These are phyloP conservation scores for Pseudoscleropodium purum DNA, from an alignment of 225 moss, liverwort and hornwort genomes.

Conservation along the genomic window DNA sequence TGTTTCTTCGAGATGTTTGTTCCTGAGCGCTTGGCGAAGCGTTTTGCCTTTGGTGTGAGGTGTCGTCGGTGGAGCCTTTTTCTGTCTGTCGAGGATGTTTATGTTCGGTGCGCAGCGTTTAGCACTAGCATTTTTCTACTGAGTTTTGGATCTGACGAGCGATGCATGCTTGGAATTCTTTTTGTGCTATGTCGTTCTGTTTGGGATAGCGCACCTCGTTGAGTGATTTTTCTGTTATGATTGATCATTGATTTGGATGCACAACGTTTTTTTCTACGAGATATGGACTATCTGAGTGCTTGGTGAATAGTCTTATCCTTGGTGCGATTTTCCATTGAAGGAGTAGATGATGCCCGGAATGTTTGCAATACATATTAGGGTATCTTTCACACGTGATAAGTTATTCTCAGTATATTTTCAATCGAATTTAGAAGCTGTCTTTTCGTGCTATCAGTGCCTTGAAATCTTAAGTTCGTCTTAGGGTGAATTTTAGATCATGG, in stretches of 20 bases:
- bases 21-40: neutral
- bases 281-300: neutral
- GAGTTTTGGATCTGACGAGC: neutral
- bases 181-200: neutral
- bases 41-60: neutral
- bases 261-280: neutral
- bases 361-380: neutral
- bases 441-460: neutral
- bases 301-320: neutral
- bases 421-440: neutral
- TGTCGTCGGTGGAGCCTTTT: neutral
- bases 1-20: neutral
- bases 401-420: neutral
- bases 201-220: neutral
- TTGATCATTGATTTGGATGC: neutral
- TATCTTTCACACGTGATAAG: neutral
- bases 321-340: neutral
- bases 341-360: neutral
- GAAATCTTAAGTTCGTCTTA: neutral
- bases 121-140: neutral
- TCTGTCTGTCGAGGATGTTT: neutral
- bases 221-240: neutral
- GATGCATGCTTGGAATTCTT: neutral
- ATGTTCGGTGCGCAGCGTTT: neutral
- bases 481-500: neutral